phyloP scores from a whole-genome alignment of 208 protist genomes.

The Trypanosoma melophagium region DNA sequence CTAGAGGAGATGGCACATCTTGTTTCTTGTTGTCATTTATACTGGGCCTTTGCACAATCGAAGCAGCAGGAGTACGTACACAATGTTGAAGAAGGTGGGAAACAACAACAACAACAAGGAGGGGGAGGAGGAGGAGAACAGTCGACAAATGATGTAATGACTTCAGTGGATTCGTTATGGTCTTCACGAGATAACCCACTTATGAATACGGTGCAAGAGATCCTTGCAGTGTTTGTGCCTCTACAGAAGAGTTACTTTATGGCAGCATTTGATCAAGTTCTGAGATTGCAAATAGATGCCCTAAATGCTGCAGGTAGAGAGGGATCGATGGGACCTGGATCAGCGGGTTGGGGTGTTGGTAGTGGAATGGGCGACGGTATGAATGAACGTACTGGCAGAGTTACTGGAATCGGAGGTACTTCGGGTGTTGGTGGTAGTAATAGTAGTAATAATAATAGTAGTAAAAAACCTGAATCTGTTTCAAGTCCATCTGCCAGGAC shows the following conservation, averaged over 20 bases:
- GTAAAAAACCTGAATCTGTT: conserved; percentile 7
- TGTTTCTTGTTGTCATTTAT: conserved; percentile 83
- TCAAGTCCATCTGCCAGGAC: conserved; percentile 21
- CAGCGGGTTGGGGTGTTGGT: background rate
- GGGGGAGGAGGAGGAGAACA: too few species aligned
- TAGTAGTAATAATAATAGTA: background rate
- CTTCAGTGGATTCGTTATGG: conserved; percentile 24
- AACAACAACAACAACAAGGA: conserved; percentile 6
- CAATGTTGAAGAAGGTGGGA: conserved; percentile 3
- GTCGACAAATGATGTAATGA: background rate
- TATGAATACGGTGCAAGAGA: conserved; percentile 73
- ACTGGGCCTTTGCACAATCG: conserved; percentile 64
- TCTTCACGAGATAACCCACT: conserved; percentile 39
- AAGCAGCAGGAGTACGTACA: conserved; percentile 51
- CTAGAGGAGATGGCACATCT: conserved; percentile 87
- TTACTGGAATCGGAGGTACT: background rate
- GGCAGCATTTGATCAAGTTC: conserved; percentile 69
- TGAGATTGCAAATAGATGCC: conserved; percentile 60
- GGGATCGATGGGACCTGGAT: background rate
- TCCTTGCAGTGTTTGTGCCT: conserved; percentile 75
- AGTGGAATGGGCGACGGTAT: too few species aligned
- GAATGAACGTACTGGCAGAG: too few species aligned
- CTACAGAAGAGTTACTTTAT: conserved; percentile 77
- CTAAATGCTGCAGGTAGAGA: conserved; percentile 25
- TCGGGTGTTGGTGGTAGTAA: conserved; percentile 22